Conservation (phyloP, 2,329 filamentous ascomycete species). For the Plenodomus lindquistii region DNA sequence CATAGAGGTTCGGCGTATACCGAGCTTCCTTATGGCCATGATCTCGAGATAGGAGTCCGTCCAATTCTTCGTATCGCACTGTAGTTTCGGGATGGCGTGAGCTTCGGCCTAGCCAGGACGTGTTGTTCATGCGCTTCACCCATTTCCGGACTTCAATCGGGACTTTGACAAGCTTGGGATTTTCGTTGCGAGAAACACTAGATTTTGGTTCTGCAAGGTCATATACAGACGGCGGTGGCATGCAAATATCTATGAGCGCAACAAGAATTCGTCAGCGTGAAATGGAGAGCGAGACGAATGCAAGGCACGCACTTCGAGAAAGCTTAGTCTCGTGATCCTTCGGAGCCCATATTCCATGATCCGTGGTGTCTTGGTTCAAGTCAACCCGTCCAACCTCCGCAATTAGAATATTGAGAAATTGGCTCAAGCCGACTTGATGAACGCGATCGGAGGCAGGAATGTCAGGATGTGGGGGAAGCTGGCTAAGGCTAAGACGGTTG, state of each 20-base stretch:
- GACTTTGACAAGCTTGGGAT: neutral
- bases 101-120: conserved; percentile 62
- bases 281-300: neutral
- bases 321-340: neutral
- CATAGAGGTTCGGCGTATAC: conserved; percentile 62
- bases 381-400: conserved; percentile 19
- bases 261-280: neutral
- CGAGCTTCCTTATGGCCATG: conserved; percentile 61
- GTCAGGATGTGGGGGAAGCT: conserved; percentile 25
- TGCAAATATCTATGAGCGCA: neutral
- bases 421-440: conserved; percentile 10
- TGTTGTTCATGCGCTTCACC: conserved; percentile 14
- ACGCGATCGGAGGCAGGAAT: conserved; percentile 3
- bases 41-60: conserved; percentile 59
- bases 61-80: conserved; percentile 66
- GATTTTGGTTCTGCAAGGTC: neutral
- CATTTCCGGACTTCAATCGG: conserved; percentile 9
- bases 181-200: neutral
- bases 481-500: conserved; percentile 10
- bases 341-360: conserved; percentile 18
- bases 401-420: conserved; percentile 23
- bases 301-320: neutral
- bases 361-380: conserved; percentile 17
- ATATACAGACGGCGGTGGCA: conserved; percentile 9
- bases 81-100: conserved; percentile 54